phyloP scores from a whole-genome alignment of 2,329 filamentous ascomycete species.

The Macrophomina tecta region DNA sequence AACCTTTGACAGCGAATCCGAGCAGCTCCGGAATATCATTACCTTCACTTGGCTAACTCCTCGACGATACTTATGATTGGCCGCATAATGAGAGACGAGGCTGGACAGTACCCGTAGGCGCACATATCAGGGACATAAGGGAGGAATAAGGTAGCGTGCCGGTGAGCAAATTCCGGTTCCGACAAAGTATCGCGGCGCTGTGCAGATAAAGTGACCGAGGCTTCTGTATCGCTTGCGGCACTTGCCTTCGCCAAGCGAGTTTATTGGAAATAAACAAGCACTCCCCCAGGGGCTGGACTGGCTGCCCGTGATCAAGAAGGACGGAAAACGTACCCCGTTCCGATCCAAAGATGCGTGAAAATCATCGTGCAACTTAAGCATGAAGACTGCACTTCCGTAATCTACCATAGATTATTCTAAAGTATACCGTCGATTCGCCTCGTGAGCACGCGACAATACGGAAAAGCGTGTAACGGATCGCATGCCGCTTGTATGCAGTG shows the following conservation, averaged over 20 bases:
- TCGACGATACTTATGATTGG: neutral
- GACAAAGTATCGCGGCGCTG: neutral
- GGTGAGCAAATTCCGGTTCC: neutral
- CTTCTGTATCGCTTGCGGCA: neutral
- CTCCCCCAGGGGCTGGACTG: neutral
- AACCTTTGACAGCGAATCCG: neutral
- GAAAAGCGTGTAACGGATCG: no score
- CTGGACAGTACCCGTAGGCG: neutral
- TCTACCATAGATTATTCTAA: neutral
- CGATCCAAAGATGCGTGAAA: neutral
- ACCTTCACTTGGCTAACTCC: neutral
- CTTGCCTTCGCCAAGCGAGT: neutral
- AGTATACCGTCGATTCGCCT: no score
- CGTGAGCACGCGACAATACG: no score
- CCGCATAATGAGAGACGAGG: neutral
- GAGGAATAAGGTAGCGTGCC: neutral
- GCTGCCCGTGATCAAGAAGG: neutral
- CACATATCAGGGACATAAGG: neutral
- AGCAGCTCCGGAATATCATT: neutral
- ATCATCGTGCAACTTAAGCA: neutral
- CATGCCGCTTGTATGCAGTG: neutral
- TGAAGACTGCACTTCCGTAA: neutral
- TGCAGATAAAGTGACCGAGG: neutral
- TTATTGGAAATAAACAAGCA: no score
- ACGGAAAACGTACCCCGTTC: neutral